Evolutionary conservation across 2,329 filamentous ascomycete species (phyloP).

Genomic region (Juglanconis juglandina): DNA sequence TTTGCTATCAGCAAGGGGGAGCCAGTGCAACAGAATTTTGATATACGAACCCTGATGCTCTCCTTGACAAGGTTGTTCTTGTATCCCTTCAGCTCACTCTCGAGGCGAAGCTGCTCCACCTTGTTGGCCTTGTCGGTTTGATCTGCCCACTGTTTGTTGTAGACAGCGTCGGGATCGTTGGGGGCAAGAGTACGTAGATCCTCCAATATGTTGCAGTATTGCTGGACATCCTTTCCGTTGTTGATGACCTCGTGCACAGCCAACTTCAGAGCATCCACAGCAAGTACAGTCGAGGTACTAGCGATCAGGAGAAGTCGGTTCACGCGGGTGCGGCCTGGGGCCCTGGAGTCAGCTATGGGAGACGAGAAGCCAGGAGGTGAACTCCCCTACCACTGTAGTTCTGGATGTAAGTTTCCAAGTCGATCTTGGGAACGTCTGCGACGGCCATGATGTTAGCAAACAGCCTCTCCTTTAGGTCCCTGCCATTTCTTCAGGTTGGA

Average conservation of each 20-base stretch:
- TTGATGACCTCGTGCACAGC: constrained; percentile 71
- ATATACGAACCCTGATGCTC: constrained; percentile 72
- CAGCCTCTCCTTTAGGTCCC: not conserved
- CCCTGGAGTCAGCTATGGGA: constrained; percentile 2
- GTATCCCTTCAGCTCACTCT: constrained; percentile 83
- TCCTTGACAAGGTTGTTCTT: constrained; percentile 98
- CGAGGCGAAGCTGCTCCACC: constrained; percentile 69
- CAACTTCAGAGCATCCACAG: constrained; percentile 74
- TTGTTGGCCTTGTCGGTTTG: constrained; percentile 63
- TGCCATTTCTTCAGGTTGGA: not conserved
- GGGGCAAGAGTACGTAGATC: constrained; percentile 62
- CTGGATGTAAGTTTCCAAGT: constrained; percentile 83
- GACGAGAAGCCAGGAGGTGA: not conserved
- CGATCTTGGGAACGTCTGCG: constrained; percentile 77
- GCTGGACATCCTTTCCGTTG: constrained; percentile 65
- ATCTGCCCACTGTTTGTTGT: constrained; percentile 74
- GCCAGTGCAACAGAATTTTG: not conserved
- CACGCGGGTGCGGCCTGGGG: constrained; percentile 71
- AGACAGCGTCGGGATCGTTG: constrained; percentile 61
- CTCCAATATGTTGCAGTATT: constrained; percentile 68
- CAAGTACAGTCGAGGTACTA: constrained; percentile 69
- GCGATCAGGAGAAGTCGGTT: constrained; percentile 82
- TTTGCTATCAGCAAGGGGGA: not conserved
- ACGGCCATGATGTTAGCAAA: constrained; percentile 14
- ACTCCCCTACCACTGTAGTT: constrained; percentile 72